Evolutionary conservation across 2,329 filamentous ascomycete species (phyloP), one percentile per base, ranked within the genome.

Genomic region (Epichloe sylvatica): DNA sequence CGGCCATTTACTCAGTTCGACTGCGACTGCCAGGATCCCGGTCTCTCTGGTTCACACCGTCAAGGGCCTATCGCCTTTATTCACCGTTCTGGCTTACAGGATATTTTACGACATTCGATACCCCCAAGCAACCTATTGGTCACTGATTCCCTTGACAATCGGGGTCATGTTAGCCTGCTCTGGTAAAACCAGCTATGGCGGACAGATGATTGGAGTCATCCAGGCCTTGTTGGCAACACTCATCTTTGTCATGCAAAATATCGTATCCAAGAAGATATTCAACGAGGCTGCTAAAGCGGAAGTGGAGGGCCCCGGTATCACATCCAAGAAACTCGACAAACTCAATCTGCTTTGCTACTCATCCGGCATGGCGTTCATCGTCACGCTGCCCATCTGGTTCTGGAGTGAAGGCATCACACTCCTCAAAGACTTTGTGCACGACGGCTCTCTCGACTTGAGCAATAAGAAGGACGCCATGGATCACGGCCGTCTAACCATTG

Each of bases 1-100:
- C 36, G 92, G 92, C 5, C 92, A 98, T 67, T 84, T 98, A 39
- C 73, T 97, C 42, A 95, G 87, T 65, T 94, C 91, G 5, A 92
- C 89, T 55, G 91, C 92, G 30, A 98, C 91, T 34, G 84, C 88
- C 46, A 86, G 89, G 64, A 97, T 98, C 49, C 91, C 92, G 0
- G 92, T 98, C 1, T 97, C 92, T 6, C 77, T 98, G 36, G 92
- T 98, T 3, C 92, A 98, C 67, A 98, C 92, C 1, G 97, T 98
- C 69, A 98, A 98, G 70, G 92, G 92, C 7, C 79, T 98, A 25
- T 97, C 91, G 3, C 92, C 92, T 4, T 74, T 98, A 7, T 94
- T 98, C 65, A 98, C 92, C 0, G 92, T 98, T 40, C 67, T 94
- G 49, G 92, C 92, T 47, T 98, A 98, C 64, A 83, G 92, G 49